A percentile compares a stretch with the other conserved stretches of the same genome.
Evolutionary conservation across 345 rosid genomes (phyloP).

Genomic region (Brassica nigra): DNA sequence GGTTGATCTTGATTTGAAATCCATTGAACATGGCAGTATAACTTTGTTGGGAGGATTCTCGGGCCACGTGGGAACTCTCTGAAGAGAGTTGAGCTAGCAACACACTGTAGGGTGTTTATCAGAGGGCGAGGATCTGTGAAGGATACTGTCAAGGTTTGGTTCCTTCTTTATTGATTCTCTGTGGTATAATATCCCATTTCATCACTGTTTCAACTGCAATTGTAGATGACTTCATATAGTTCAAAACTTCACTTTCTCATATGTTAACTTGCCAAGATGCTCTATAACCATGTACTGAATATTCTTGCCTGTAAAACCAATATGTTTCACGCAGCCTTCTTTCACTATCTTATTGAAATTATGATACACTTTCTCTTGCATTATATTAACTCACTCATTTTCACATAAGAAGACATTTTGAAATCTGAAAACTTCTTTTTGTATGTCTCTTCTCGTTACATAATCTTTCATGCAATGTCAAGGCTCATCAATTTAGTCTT

Average conservation of each 20-base stretch:
- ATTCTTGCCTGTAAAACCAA: neutral
- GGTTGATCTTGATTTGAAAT: neutral
- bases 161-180: neutral
- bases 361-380: neutral
- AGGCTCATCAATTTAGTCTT: constrained; percentile 3
- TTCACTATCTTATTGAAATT: neutral
- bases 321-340: neutral
- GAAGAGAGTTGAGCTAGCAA: constrained; percentile 84
- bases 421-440: neutral
- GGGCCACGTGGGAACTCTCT: constrained; percentile 99
- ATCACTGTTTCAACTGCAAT: neutral
- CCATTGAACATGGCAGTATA: constrained; percentile 62
- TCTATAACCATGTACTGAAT: neutral
- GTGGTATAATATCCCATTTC: neutral
- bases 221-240: neutral
- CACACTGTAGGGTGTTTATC: constrained; percentile 82
- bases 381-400: neutral
- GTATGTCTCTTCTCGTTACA: neutral
- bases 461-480: constrained; percentile 1
- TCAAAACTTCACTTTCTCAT: constrained; percentile 13
- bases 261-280: neutral
- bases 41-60: constrained; percentile 91
- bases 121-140: constrained; percentile 94
- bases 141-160: constrained; percentile 75
- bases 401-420: neutral